Base-by-base conservation (phyloP, 108 stramenopile species). In the Asterionellopsis glacialis region DNA sequence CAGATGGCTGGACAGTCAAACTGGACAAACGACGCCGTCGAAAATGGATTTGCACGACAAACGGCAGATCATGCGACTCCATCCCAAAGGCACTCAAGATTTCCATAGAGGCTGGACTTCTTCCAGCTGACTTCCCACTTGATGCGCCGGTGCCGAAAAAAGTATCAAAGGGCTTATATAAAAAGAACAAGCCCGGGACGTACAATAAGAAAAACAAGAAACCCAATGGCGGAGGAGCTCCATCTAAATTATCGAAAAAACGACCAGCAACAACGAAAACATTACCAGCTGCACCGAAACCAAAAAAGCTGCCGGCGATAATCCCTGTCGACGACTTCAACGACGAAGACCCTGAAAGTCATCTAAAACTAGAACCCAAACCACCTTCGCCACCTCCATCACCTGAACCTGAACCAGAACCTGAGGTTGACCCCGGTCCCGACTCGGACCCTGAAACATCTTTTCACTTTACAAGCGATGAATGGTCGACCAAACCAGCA, bases 61-160 rank as follows among this genome's bases (percentile, higher is more conserved):
- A 72, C 56, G 77, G 74, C 15, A 61, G 74, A 18, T 69, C 68
- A 1, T 79, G 75, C 48, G 81, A 82, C 52, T 78, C 75, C 44
- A 79, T 83, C 39, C 82, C 81, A 27, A 82, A 82, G 41, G 81
- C 81, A 12, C 60, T 82, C 43, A 62, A 60, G 22, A 82, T 82
- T 41, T 82, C 81, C 18, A 73, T 82, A 13, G 76, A 76, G 57
- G 59, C 77, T 50, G 76, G 81, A 13, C 57, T 82, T 51, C 42
- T 82, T 42, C 76, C 81, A 11, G 41, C 75, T 13, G 81, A 74
- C 61, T 72, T 70, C 11, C 59, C 65, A 48, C 64, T 82, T 68
- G 33, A 33, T 33, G 33, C 33, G 33, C 44, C 51, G 3, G 59
- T 67, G 9, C 47, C 2, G 19, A 38, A 51, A 51, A 33, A 60